These are phyloP conservation scores for Amauroascus niger DNA, from an alignment of 2,329 filamentous ascomycete genomes.

Conservation along the genomic window DNA sequence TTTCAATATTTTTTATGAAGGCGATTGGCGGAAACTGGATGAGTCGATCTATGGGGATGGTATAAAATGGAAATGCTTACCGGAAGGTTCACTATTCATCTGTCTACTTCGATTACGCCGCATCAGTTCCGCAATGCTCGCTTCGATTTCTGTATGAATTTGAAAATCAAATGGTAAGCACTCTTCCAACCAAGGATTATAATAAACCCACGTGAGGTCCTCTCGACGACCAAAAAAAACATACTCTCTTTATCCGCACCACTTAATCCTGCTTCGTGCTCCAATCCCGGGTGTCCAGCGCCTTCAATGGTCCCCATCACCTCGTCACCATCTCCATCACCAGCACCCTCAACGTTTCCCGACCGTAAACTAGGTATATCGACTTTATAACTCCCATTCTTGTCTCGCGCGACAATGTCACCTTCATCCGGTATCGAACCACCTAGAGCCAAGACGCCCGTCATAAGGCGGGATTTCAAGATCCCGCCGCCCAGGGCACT, in stretches of 20 bases:
- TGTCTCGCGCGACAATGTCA: constrained; percentile 44
- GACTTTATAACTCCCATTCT: constrained; percentile 41
- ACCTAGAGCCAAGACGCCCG: neutral
- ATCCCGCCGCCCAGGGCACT: constrained; percentile 4
- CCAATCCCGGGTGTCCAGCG: constrained; percentile 46
- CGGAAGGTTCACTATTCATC: constrained; percentile 54
- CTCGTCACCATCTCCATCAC: constrained; percentile 28
- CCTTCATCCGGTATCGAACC: constrained; percentile 25
- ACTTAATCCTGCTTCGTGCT: constrained; percentile 20
- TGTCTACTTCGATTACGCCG: constrained; percentile 34
- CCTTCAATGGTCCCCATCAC: constrained; percentile 39
- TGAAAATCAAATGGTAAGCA: constrained; percentile 10
- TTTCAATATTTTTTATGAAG: neutral
- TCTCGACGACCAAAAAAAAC: constrained; percentile 18
- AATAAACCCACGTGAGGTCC: no score
- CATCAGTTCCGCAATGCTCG: constrained; percentile 38
- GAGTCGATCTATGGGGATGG: neutral
- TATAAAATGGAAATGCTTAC: constrained; percentile 36
- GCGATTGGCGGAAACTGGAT: neutral
- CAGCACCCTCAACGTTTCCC: constrained; percentile 27
- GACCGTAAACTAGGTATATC: constrained; percentile 37
- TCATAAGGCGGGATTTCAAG: constrained; percentile 5
- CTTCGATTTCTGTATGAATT: constrained; percentile 35
- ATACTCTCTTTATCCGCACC: constrained; percentile 35
- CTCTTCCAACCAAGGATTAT: no score